Conservation (phyloP, 345 rosid species). For the Pistacia vera region DNA sequence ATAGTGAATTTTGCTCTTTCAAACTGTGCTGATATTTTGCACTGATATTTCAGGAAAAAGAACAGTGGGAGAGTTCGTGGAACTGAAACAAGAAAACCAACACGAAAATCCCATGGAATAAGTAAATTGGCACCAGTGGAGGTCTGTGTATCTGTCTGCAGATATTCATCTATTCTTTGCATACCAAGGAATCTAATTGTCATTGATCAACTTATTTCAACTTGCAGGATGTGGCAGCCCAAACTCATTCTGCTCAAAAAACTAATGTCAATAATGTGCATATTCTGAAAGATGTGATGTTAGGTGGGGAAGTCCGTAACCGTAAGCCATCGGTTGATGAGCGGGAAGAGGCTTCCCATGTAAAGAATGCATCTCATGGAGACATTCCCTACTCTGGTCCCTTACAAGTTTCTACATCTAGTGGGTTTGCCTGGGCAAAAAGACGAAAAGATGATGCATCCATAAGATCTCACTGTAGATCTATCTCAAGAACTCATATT, state of each 20-base stretch:
- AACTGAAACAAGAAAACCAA: slow-evolving; percentile 66
- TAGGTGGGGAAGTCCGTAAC: slow-evolving; percentile 46
- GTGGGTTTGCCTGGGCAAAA: slow-evolving; percentile 96
- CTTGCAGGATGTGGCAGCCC: slow-evolving; percentile 59
- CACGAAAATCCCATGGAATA: slow-evolving; percentile 56
- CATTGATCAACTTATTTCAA: slow-evolving; percentile 12
- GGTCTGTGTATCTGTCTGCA: slow-evolving; percentile 39
- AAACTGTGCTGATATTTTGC: slow-evolving; percentile 5
- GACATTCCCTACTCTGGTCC: slow-evolving; percentile 92
- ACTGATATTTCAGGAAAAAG: slow-evolving; percentile 67
- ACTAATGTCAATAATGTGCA: slow-evolving; percentile 25
- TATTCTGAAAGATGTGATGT: slow-evolving; percentile 36
- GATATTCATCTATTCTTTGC: neutral
- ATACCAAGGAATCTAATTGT: slow-evolving; percentile 9
- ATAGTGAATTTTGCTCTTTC: neutral
- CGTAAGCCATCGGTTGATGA: slow-evolving; percentile 48
- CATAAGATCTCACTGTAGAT: slow-evolving; percentile 53
- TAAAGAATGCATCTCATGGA: slow-evolving; percentile 87
- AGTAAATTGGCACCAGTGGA: slow-evolving; percentile 71
- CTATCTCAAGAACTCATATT: slow-evolving; percentile 64
- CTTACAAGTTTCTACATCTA: slow-evolving; percentile 76
- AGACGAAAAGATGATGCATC: slow-evolving; percentile 66
- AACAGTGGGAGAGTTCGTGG: slow-evolving; percentile 58
- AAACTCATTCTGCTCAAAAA: slow-evolving; percentile 37
- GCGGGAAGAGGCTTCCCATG: slow-evolving; percentile 62